phyloP scores from a whole-genome alignment of 2,329 filamentous ascomycete species.

The Calonectria crousiana region DNA sequence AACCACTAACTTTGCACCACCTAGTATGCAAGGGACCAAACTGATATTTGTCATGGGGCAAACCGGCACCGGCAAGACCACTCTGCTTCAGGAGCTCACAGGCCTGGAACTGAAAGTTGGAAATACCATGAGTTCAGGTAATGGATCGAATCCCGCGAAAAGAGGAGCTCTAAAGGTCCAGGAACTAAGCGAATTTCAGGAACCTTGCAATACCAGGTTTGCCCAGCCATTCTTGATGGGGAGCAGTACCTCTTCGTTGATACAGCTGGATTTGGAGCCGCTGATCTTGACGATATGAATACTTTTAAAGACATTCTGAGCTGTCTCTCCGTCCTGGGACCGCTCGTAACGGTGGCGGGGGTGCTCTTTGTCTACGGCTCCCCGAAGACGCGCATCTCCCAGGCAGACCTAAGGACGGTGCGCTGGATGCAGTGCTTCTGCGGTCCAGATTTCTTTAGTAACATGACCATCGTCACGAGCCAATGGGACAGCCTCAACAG shows the following conservation, averaged over 20 bases:
- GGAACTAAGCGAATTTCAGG: not conserved
- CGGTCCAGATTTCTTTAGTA: not conserved
- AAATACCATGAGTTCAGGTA: not conserved
- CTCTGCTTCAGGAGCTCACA: not conserved
- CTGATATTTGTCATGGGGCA: slow-evolving; percentile 1
- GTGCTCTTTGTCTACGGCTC: not conserved
- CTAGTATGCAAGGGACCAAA: not conserved
- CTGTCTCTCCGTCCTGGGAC: not conserved
- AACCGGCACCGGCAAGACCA: not conserved
- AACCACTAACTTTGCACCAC: not conserved
- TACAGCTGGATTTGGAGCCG: not conserved
- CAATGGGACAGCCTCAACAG: not conserved
- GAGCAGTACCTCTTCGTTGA: slow-evolving; percentile 1
- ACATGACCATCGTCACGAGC: not conserved
- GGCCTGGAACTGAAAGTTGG: not conserved
- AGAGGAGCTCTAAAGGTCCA: not conserved
- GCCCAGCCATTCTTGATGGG: not conserved
- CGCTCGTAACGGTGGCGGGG: not conserved
- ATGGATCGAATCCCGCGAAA: not conserved
- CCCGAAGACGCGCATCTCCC: not conserved
- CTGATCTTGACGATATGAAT: not conserved
- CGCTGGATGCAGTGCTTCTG: not conserved
- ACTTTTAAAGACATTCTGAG: not conserved
- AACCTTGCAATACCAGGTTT: not conserved
- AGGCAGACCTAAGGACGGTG: not conserved